Evolutionary conservation across 106 monocot species (phyloP), one percentile per base, ranked within the genome.

Genomic region (Apostasia ramifera): DNA sequence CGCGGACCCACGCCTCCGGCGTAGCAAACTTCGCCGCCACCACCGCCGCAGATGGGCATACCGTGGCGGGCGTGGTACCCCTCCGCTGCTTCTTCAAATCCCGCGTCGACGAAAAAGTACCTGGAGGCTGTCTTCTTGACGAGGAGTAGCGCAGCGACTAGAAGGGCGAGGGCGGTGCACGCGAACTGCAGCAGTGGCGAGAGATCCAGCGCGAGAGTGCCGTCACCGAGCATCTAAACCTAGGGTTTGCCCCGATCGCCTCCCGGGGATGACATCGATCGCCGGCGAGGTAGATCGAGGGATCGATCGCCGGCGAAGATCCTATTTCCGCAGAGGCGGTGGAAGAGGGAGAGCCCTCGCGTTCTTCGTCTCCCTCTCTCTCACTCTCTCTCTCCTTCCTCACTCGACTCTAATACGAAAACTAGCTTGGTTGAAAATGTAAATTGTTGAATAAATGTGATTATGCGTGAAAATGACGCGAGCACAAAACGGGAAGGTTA

Each of bases 191-290:
- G 71, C 45, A 83, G 68, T 40, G 70, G 53, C 49, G 80, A 44
- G 53, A 78, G 68, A 72, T 87, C 74, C 80, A 80, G 68, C 15
- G 77, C 61, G 58, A 66, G 74, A 53, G 64, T 46, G 42, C 13
- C 64, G 42, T 51, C 59, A 55, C 66, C 61, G 71, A 74, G 84
- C 84, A 84, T 84, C 84, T 84, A 80, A 70, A 42, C 73, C 77
- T 55, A 40, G 57, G 72, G 55, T 52, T 75, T 51, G 55, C 62
- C 42, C 54, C 46, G 64, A 48, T 65, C 4, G 48, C 0, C 38
- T 8, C 6, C 59, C 61, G 57, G 65, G 58, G 71, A 14, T 81
- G 55, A 79, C 79, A 81, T 79, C 58, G 76, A 84, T 73, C 75
- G 69, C 44, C 62, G 13, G 47, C 47, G 48, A 47, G 8, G n/a